phyloP scores from a whole-genome alignment of 352 stramenopile genomes.

The Phytophthora boehmeriae region DNA sequence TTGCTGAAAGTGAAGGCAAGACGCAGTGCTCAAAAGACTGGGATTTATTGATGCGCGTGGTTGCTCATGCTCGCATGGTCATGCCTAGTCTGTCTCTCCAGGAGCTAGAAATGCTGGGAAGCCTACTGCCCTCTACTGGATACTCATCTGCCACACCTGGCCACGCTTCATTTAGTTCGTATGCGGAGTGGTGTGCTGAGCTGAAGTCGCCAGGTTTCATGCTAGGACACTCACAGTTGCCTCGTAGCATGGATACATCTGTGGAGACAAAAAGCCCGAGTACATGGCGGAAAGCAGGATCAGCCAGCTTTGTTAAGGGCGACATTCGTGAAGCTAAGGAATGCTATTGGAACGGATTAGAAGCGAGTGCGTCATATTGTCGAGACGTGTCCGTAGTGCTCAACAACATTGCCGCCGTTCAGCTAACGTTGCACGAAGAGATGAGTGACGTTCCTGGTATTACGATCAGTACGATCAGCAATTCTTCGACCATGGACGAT shows the following conservation, averaged over 20 bases:
- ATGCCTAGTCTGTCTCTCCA: slow-evolving; percentile 3
- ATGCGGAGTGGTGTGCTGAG: slow-evolving; percentile 20
- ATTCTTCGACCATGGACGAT: not conserved
- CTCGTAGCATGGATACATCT: not conserved
- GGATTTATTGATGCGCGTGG: slow-evolving; percentile 2
- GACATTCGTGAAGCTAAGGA: slow-evolving; percentile 10
- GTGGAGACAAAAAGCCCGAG: slow-evolving; percentile 1
- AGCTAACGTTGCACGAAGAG: slow-evolving; percentile 12
- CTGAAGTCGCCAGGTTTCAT: not conserved
- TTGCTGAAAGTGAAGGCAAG: slow-evolving; percentile 15
- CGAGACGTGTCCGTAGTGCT: slow-evolving; percentile 22
- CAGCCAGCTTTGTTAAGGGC: slow-evolving; percentile 10
- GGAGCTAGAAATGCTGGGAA: slow-evolving; percentile 18
- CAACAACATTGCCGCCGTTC: slow-evolving; percentile 34
- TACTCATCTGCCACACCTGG: not conserved
- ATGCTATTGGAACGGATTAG: slow-evolving; percentile 23
- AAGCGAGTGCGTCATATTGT: not conserved
- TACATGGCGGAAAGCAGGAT: slow-evolving; percentile 24
- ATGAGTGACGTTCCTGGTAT: not conserved
- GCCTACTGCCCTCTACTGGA: not conserved
- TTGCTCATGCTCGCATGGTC: slow-evolving; percentile 1
- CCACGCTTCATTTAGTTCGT: slow-evolving; percentile 9
- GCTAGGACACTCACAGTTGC: not conserved
- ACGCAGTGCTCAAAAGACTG: too few species aligned
- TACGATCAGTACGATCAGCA: not conserved